phyloP scores from a whole-genome alignment of 345 rosid genomes.

The Ailanthus altissimus region DNA sequence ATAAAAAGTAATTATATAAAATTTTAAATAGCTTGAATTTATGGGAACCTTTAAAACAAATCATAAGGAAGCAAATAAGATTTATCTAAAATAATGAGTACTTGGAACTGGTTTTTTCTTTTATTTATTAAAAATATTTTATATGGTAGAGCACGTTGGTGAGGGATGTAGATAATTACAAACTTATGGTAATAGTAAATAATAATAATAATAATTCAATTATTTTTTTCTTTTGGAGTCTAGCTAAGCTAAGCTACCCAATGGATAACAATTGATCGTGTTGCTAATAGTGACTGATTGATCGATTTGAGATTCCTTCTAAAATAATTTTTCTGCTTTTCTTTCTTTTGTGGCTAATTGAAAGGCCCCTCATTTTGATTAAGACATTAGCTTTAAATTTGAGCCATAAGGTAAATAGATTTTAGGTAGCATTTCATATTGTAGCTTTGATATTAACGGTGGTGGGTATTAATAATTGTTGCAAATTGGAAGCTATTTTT shows the following conservation, averaged over 20 bases:
- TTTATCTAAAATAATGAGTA: no score
- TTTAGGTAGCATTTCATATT: no score
- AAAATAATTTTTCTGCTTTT: not conserved
- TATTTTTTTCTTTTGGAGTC: not conserved
- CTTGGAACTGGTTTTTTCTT: no score
- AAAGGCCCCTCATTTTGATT: not conserved
- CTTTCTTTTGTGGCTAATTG: not conserved
- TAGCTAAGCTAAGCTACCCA: not conserved
- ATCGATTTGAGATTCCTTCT: constrained; percentile 8
- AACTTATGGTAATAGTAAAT: not conserved
- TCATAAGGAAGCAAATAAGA: no score
- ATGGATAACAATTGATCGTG: not conserved
- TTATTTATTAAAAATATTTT: not conserved
- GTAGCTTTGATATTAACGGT: not conserved
- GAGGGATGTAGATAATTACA: not conserved
- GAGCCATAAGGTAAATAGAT: not conserved
- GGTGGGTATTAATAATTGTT: no score
- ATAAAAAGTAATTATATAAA: no score
- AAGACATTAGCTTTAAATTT: constrained; percentile 6
- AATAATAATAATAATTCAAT: not conserved
- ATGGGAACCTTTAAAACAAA: no score
- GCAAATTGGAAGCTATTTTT: not conserved
- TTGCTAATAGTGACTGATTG: not conserved
- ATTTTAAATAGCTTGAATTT: no score
- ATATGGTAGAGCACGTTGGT: not conserved